Conservation (phyloP, 805 yeast genomes). For the Candida rishiriensis region DNA sequence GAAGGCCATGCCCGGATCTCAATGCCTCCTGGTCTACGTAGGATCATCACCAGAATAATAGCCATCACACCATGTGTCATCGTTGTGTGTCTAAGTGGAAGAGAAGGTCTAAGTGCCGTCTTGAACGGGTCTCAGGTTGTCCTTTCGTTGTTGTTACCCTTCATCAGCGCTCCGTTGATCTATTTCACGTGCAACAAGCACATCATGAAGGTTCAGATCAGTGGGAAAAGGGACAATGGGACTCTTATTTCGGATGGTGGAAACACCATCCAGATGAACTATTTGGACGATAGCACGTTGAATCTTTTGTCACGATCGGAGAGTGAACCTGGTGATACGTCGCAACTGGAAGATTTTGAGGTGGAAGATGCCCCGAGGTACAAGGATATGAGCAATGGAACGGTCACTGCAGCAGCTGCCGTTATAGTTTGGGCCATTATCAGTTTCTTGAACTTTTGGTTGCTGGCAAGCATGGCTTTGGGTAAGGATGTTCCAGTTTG, state of each 20-base stretch:
- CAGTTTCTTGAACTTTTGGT: slow-evolving; percentile 64
- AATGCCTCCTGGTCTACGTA: slow-evolving; percentile 74
- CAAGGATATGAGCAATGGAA: slow-evolving; percentile 70
- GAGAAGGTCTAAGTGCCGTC: slow-evolving; percentile 73
- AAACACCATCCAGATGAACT: slow-evolving; percentile 6
- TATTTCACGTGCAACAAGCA: slow-evolving; percentile 67
- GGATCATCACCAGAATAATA: slow-evolving; percentile 74
- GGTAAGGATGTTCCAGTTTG: slow-evolving; percentile 29
- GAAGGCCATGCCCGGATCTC: slow-evolving; percentile 85
- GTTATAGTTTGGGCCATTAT: slow-evolving; percentile 65
- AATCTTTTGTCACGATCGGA: slow-evolving; percentile 6
- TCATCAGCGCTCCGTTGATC: slow-evolving; percentile 84
- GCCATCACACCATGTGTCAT: slow-evolving; percentile 83
- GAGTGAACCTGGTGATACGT: not conserved
- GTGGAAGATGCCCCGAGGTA: slow-evolving; percentile 20
- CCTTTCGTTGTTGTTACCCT: slow-evolving; percentile 73
- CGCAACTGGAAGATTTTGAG: slow-evolving; percentile 2
- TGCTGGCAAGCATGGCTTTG: slow-evolving; percentile 40
- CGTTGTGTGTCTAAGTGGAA: slow-evolving; percentile 68
- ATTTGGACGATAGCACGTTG: slow-evolving; percentile 8
- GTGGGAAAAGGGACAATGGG: slow-evolving; percentile 6
- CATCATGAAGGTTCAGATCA: slow-evolving; percentile 30
- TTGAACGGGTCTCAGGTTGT: slow-evolving; percentile 82
- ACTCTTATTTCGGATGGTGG: slow-evolving; percentile 2
- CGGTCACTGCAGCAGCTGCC: slow-evolving; percentile 48